Evolutionary conservation across 2,329 filamentous ascomycete species (phyloP), one percentile per base, ranked within the genome.

Genomic region (Tricladium varicosporioides): DNA sequence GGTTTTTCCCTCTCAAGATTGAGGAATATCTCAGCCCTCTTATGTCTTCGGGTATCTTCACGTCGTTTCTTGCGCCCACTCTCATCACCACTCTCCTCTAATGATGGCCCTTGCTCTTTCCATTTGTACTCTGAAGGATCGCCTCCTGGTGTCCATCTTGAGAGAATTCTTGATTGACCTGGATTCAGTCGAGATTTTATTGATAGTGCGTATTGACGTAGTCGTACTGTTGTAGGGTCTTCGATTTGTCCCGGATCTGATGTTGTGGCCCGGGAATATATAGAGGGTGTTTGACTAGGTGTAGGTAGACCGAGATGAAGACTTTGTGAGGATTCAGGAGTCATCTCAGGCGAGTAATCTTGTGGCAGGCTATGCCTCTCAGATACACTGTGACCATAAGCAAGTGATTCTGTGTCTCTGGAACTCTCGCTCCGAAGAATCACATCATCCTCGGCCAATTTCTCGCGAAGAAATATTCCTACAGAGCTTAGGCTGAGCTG

Each of bases 71-170:
- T 53, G 18, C 58, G 46, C 11, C 53, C 57, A 13, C 59, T 54
- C 16, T 66, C 66, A 19, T 65, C 62, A n/a, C 56, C 60, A 53
- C 54, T 60, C 15, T 59, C 56, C 36, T 53, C 54, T 32, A 43
- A 52, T n/a, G 46, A 45, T 50, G 47, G 45, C 27, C 60, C 60
- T 18, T 58, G 60, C n/a, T 55, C 54, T 48, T 65, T 63, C 65
- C 68, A 74, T 2, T 57, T 61, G 60, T 72, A 74, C 15, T 66
- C 51, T 3, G 59, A 54, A 13, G 74, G 73, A 58, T 75, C 67
- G 18, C 52, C 57, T n/a, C 70, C 71, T 14, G 69, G 66, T 5
- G 61, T 58, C 74, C 74, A 75, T 44, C 73, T 67, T 1, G 68
- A 64, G 2, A 74, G 54, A 15, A 75, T 51, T 10, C 64, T 64